Percentiles rank a stretch among this genome's conserved stretches.
Evolutionary conservation across 2,329 filamentous ascomycete genomes (phyloP).

Genomic region (Hymenoscyphus repandus): DNA sequence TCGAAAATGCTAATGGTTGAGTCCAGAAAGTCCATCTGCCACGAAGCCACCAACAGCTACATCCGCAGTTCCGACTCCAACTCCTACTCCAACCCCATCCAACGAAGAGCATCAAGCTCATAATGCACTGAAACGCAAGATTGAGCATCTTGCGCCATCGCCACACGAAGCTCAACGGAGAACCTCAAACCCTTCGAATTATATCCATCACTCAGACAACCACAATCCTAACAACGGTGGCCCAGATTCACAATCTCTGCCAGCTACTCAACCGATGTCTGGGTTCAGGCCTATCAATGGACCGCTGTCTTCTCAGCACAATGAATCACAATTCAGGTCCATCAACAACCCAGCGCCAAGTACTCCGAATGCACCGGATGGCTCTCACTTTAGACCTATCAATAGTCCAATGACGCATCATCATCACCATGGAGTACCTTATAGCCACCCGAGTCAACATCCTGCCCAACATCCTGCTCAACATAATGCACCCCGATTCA

Average conservation of each 20-base stretch:
- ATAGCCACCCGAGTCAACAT: background rate
- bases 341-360: background rate
- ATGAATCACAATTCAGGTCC: background rate
- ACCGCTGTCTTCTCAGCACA: too few relatives aligned
- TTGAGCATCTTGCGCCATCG: background rate
- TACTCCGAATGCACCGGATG: background rate
- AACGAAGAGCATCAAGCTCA: background rate
- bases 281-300: too few relatives aligned
- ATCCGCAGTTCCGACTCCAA: background rate
- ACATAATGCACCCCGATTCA: background rate
- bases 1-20: background rate
- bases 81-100: background rate
- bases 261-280: too few relatives aligned
- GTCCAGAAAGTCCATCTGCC: conserved; percentile 1
- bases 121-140: conserved; percentile 1
- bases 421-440: background rate
- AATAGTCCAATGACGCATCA: background rate
- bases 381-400: background rate
- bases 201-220: too few relatives aligned
- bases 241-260: too few relatives aligned
- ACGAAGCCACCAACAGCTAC: conserved; percentile 2
- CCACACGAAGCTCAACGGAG: background rate
- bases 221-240: too few relatives aligned
- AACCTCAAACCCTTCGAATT: too few relatives aligned
- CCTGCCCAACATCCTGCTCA: background rate